Percentiles rank a stretch among this genome's conserved stretches.
phyloP scores from a whole-genome alignment of 2,329 filamentous ascomycete genomes.

The Aureobasidium sp. region DNA sequence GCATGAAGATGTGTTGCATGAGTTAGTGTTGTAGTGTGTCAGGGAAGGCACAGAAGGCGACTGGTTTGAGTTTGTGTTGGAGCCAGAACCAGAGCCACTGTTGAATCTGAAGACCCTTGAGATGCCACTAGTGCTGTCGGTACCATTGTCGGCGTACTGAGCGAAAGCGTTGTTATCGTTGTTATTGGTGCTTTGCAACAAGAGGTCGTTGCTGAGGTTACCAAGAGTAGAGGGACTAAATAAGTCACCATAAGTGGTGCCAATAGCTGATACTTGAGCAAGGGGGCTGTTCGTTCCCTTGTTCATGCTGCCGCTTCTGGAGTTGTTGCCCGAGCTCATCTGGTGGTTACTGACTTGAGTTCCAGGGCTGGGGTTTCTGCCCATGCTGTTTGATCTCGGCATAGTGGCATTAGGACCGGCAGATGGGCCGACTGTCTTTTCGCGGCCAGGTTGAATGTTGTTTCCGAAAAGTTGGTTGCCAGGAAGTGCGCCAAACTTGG shows the following conservation, averaged over 20 bases:
- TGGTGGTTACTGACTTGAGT: slow-evolving; percentile 1
- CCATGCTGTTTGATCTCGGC: slow-evolving; percentile 9
- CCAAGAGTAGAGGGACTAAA: slow-evolving; percentile 52
- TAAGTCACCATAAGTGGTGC: slow-evolving; percentile 45
- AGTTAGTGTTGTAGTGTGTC: slow-evolving; percentile 47
- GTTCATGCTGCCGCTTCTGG: slow-evolving; percentile 14
- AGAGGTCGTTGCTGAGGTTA: slow-evolving; percentile 27
- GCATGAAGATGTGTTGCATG: slow-evolving; percentile 57
- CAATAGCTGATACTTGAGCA: slow-evolving; percentile 26
- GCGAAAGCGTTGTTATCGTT: slow-evolving; percentile 10
- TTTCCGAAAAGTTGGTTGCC: slow-evolving; percentile 43
- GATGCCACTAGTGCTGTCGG: slow-evolving; percentile 36
- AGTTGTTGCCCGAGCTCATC: not conserved
- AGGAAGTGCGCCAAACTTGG: slow-evolving; percentile 76
- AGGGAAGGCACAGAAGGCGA: slow-evolving; percentile 47
- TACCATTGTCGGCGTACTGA: slow-evolving; percentile 29
- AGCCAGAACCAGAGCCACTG: slow-evolving; percentile 36
- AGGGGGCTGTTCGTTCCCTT: slow-evolving; percentile 23
- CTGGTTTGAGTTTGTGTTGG: slow-evolving; percentile 39
- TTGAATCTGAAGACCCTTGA: slow-evolving; percentile 47
- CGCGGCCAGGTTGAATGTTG: slow-evolving; percentile 14
- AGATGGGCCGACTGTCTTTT: slow-evolving; percentile 6
- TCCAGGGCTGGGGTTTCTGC: slow-evolving; percentile 2
- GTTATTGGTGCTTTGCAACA: slow-evolving; percentile 16
- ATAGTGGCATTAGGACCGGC: not conserved